phyloP scores from a whole-genome alignment of 495 filamentous ascomycete genomes.

The Talaromyces liani region DNA sequence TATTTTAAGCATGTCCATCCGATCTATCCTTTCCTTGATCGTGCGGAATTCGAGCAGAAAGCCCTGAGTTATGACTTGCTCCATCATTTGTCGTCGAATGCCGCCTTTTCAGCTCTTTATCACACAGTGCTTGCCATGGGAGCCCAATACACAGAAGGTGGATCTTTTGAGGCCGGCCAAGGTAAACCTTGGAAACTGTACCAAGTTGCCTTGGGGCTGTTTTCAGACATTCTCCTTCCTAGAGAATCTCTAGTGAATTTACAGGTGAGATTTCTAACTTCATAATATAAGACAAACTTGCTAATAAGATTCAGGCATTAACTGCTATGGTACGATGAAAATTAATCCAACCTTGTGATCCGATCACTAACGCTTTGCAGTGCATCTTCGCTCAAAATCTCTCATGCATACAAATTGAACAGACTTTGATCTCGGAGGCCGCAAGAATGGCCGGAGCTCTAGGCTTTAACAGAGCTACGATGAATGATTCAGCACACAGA shows the following conservation, averaged over 20 bases:
- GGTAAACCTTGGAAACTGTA: conserved; percentile 27
- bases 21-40: conserved; percentile 27
- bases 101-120: conserved; percentile 25
- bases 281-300: neutral
- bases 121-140: conserved; percentile 29
- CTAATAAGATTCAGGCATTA: conserved; percentile 8
- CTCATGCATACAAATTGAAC: conserved; percentile 25
- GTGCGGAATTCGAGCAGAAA: conserved; percentile 19
- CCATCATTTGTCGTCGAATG: conserved; percentile 8
- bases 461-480: conserved; percentile 14
- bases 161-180: conserved; percentile 25
- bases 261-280: conserved; percentile 11
- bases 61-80: conserved; percentile 11
- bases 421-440: conserved; percentile 23
- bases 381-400: conserved; percentile 22
- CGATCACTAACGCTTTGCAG: conserved; percentile 1
- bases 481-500: conserved; percentile 10
- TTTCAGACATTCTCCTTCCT: conserved; percentile 18
- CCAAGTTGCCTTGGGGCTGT: conserved; percentile 18
- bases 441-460: conserved; percentile 23
- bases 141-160: conserved; percentile 23
- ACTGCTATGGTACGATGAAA: conserved; percentile 9
- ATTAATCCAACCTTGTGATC: neutral
- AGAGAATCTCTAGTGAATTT: conserved; percentile 16
- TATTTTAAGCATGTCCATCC: conserved; percentile 30